Evolutionary conservation across 2,329 filamentous ascomycete genomes (phyloP).

Genomic region (Aspergillus aculeatus): DNA sequence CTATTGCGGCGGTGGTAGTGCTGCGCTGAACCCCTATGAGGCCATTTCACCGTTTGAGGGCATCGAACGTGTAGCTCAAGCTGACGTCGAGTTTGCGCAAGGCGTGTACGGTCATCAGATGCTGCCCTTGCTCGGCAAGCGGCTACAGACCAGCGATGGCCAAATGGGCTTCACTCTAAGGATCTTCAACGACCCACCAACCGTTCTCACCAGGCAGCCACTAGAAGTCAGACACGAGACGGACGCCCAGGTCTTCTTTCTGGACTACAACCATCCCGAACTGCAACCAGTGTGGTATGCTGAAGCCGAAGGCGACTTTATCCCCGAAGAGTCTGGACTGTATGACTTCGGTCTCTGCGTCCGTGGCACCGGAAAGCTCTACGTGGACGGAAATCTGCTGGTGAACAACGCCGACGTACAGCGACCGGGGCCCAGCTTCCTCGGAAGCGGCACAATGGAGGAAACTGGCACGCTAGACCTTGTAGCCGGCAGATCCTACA

Average conservation of each 20-base stretch:
- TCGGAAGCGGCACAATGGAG: conserved; percentile 61
- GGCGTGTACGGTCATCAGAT: conserved; percentile 63
- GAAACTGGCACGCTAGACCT: conserved; percentile 57
- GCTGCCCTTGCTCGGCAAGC: conserved; percentile 55
- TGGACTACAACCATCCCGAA: conserved; percentile 54
- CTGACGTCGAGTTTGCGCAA: conserved; percentile 49
- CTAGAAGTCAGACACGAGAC: conserved; percentile 49
- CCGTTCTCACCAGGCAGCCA: conserved; percentile 44
- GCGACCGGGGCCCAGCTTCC: conserved; percentile 60
- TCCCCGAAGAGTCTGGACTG: conserved; percentile 55
- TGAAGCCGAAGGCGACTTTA: conserved; percentile 49
- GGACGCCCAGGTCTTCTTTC: conserved; percentile 44
- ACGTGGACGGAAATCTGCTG: conserved; percentile 59
- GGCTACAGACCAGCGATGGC: conserved; percentile 50
- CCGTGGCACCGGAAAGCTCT: conserved; percentile 61
- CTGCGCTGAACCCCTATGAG: conserved; percentile 48
- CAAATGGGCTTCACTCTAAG: conserved; percentile 58
- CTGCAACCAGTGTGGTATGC: conserved; percentile 37
- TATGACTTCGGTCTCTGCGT: conserved; percentile 64
- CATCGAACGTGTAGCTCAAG: conserved; percentile 25
- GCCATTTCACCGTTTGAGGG: conserved; percentile 42
- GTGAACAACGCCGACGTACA: conserved; percentile 65
- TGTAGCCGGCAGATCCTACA: conserved; percentile 57
- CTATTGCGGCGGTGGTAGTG: conserved; percentile 62
- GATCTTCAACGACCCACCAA: conserved; percentile 58